Conservation (phyloP, 768 basidiomycete species). For the Dentipellis sp. region DNA sequence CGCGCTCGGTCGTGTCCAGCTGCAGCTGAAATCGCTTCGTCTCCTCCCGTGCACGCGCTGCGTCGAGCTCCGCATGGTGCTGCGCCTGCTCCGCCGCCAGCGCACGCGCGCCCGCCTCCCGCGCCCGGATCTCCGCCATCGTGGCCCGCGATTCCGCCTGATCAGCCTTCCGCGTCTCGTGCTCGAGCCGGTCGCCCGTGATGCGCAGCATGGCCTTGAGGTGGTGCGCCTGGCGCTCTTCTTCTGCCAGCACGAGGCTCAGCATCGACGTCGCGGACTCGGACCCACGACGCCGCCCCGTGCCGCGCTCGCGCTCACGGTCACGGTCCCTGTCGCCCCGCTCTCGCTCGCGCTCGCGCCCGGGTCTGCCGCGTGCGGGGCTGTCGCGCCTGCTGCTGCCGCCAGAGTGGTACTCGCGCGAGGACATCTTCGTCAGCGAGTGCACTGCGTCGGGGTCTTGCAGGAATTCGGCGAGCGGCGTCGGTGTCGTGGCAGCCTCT, state of each 20-base stretch:
- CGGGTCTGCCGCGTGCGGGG: neutral
- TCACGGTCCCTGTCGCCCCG: slow-evolving; percentile 9
- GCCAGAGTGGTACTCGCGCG: neutral
- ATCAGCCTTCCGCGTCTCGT: slow-evolving; percentile 11
- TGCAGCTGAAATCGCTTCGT: slow-evolving; percentile 14
- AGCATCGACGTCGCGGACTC: slow-evolving; percentile 9
- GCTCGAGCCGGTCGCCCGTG: slow-evolving; percentile 11
- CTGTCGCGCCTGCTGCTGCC: neutral
- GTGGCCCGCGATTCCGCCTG: slow-evolving; percentile 14
- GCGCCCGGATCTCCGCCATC: slow-evolving; percentile 9
- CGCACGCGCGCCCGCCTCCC: slow-evolving; percentile 5
- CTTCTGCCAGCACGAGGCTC: slow-evolving; percentile 15
- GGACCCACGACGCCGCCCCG: slow-evolving; percentile 6
- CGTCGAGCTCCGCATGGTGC: slow-evolving; percentile 11
- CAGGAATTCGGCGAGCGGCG: slow-evolving; percentile 2
- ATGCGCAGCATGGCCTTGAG: slow-evolving; percentile 12
- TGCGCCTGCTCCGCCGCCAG: slow-evolving; percentile 8
- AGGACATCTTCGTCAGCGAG: neutral
- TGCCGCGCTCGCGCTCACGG: slow-evolving; percentile 9
- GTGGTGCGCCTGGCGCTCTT: slow-evolving; percentile 14
- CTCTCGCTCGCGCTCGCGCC: neutral
- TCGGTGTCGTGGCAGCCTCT: neutral
- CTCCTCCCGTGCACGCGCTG: slow-evolving; percentile 14
- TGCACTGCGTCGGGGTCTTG: slow-evolving; percentile 1
- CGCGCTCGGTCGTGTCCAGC: slow-evolving; percentile 12